Evolutionary conservation across 1,139 yeast species (phyloP).

Genomic region (Arxiozyma telluris): DNA sequence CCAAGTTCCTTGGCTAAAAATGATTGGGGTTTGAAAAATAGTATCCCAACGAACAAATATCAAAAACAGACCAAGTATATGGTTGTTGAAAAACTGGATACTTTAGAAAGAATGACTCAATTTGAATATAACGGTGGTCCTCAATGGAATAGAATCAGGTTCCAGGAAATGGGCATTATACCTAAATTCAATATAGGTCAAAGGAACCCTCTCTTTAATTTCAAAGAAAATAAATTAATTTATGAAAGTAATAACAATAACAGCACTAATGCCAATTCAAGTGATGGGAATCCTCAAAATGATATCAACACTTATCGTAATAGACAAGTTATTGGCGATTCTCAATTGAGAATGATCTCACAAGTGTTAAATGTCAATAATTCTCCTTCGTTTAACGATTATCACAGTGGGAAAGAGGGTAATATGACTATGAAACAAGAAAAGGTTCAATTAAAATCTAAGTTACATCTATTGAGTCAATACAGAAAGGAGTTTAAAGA

Average conservation of each 20-base stretch:
- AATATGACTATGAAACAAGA: not conserved
- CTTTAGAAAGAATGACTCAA: constrained; percentile 43
- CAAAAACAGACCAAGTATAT: constrained; percentile 36
- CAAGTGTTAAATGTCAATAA: constrained; percentile 14
- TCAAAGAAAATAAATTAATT: not conserved
- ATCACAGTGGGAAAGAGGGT: not conserved
- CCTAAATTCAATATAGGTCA: constrained; percentile 25
- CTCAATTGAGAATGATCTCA: constrained; percentile 11
- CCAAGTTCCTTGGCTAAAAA: constrained; percentile 46
- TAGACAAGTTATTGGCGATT: constrained; percentile 4
- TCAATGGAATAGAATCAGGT: constrained; percentile 41
- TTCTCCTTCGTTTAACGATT: not conserved
- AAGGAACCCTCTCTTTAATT: constrained; percentile 30
- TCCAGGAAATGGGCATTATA: constrained; percentile 43
- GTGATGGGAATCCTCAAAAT: constrained; percentile 6
- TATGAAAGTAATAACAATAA: constrained; percentile 13
- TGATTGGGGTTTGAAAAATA: constrained; percentile 57
- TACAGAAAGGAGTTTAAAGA: constrained; percentile 32
- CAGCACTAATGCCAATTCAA: not conserved
- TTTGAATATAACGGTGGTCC: constrained; percentile 43
- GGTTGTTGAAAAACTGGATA: constrained; percentile 44
- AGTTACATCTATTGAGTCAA: constrained; percentile 3
- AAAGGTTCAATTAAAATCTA: not conserved
- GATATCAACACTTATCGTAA: constrained; percentile 3
- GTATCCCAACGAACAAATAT: constrained; percentile 37